These are phyloP conservation scores for Aspergillus cristatus DNA, from an alignment of 495 filamentous ascomycete genomes.

Conservation along the genomic window DNA sequence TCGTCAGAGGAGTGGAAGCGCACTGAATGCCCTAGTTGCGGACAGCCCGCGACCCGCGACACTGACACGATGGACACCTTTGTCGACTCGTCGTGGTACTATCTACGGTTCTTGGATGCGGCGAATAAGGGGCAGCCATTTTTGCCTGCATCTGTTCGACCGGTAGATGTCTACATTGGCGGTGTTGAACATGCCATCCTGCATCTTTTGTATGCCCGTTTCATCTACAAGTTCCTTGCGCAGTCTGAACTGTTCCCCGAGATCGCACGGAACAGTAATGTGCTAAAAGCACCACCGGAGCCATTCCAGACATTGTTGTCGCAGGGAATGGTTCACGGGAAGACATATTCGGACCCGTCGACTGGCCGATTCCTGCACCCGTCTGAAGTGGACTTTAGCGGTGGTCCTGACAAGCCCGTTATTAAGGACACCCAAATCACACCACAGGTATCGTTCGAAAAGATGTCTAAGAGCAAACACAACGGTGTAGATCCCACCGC, in stretches of 20 bases:
- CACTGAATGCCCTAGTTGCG: conserved; percentile 65
- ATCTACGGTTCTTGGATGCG: conserved; percentile 65
- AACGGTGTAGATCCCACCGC: conserved; percentile 78
- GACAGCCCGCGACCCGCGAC: conserved; percentile 61
- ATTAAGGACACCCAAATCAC: conserved; percentile 48
- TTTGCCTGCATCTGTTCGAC: conserved; percentile 47
- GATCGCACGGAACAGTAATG: conserved; percentile 18
- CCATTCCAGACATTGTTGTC: conserved; percentile 75
- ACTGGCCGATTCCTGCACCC: conserved; percentile 73
- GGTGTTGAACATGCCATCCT: conserved; percentile 87
- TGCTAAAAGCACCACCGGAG: conserved; percentile 35
- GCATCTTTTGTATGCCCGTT: conserved; percentile 84
- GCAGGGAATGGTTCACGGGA: conserved; percentile 90
- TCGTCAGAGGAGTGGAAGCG: conserved; percentile 64
- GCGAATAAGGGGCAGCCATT: conserved; percentile 54
- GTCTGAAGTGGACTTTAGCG: conserved; percentile 59
- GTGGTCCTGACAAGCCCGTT: conserved; percentile 45
- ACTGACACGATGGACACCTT: conserved; percentile 97
- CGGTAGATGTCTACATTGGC: conserved; percentile 80
- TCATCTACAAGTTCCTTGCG: conserved; percentile 79
- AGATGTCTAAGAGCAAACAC: conserved; percentile 95
- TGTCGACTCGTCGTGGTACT: conserved; percentile 92
- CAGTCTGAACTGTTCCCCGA: conserved; percentile 46
- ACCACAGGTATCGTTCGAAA: conserved; percentile 63
- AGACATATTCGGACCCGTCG: conserved; percentile 65